phyloP scores from a whole-genome alignment of 768 basidiomycete genomes.

The Tremella yokohamensis region DNA sequence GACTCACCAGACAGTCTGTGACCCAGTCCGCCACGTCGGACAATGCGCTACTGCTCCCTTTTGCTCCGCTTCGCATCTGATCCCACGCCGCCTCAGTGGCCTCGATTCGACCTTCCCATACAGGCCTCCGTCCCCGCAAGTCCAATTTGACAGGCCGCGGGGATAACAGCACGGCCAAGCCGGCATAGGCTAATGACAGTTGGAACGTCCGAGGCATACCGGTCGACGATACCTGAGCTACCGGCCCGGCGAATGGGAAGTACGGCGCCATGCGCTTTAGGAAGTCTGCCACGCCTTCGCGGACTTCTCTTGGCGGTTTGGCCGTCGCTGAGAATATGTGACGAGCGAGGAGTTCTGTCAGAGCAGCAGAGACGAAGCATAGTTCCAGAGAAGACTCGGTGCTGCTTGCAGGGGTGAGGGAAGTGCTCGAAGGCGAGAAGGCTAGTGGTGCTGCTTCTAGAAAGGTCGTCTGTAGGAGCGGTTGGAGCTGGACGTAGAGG shows the following conservation, averaged over 20 bases:
- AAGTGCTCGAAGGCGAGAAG: slow-evolving; percentile 60
- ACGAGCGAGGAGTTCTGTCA: slow-evolving; percentile 36
- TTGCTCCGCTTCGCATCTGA: slow-evolving; percentile 29
- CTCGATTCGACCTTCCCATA: slow-evolving; percentile 18
- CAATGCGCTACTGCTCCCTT: slow-evolving; percentile 31
- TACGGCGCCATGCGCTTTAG: slow-evolving; percentile 73
- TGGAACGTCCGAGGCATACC: slow-evolving; percentile 28
- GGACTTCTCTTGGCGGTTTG: slow-evolving; percentile 19
- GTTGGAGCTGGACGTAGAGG: slow-evolving; percentile 69
- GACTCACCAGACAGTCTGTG: slow-evolving; percentile 39
- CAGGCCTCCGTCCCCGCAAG: not conserved
- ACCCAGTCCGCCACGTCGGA: slow-evolving; percentile 50
- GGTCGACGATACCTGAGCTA: not conserved
- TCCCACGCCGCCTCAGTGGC: slow-evolving; percentile 35
- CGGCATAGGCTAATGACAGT: slow-evolving; percentile 44
- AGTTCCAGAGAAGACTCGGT: slow-evolving; percentile 36
- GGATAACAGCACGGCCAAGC: slow-evolving; percentile 42
- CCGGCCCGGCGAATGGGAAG: slow-evolving; percentile 64
- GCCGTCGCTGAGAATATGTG: slow-evolving; percentile 18
- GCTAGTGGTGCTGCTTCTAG: slow-evolving; percentile 80
- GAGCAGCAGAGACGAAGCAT: slow-evolving; percentile 36
- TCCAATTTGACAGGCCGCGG: slow-evolving; percentile 27
- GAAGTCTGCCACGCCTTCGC: slow-evolving; percentile 50
- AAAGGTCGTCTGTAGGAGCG: slow-evolving; percentile 74
- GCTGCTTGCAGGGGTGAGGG: slow-evolving; percentile 9